Evolutionary conservation across 306 rosid genomes (phyloP).

Genomic region (Neltuma alba): DNA sequence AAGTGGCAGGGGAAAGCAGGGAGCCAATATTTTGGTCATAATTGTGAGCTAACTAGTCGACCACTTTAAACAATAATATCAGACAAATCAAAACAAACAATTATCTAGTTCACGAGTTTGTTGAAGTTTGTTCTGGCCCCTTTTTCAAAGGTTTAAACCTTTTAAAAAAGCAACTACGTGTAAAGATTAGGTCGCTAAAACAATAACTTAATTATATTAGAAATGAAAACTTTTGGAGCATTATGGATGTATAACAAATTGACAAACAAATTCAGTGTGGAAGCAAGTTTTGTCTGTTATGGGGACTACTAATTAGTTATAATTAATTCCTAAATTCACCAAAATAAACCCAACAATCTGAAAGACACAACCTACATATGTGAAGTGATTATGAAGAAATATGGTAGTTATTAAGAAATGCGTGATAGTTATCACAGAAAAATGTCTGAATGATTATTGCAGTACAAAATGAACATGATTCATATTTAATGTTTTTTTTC

Average conservation of each 20-base stretch:
- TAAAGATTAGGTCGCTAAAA: neutral
- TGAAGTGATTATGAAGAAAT: neutral
- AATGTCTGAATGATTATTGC: no score
- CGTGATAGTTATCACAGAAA: no score
- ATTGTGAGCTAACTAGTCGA: neutral
- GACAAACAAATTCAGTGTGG: neutral
- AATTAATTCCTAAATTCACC: neutral
- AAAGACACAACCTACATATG: neutral
- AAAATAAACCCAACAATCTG: neutral
- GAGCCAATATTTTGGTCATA: neutral
- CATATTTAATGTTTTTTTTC: no score
- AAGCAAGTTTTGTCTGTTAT: neutral
- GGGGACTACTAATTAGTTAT: neutral
- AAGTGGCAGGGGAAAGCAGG: neutral
- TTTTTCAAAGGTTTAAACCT: neutral
- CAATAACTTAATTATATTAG: neutral
- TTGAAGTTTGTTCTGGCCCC: neutral
- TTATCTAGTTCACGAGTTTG: neutral
- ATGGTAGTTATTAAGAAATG: neutral
- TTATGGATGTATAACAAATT: neutral
- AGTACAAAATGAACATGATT: no score
- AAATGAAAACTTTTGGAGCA: neutral
- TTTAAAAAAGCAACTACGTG: neutral
- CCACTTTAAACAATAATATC: neutral
- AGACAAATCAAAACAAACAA: neutral